These are phyloP conservation scores for Ramalina intermedia DNA, from an alignment of 495 filamentous ascomycete genomes.

Conservation along the genomic window DNA sequence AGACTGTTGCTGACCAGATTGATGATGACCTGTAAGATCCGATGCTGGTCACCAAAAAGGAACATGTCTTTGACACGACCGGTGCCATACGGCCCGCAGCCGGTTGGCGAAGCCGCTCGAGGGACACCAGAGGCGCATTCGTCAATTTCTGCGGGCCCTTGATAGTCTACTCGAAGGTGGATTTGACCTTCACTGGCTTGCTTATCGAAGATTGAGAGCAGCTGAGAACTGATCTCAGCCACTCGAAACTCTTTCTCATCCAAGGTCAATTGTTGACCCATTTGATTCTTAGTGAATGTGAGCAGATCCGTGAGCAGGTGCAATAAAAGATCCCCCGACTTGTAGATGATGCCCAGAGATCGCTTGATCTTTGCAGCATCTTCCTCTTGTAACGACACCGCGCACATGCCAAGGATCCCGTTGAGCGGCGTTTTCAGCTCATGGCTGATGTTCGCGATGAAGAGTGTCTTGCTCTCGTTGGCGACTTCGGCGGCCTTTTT, in stretches of 20 bases:
- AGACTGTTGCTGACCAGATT: conserved; percentile 86
- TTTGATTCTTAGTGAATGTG: conserved; percentile 88
- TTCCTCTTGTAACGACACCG: conserved; percentile 81
- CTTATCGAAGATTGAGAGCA: conserved; percentile 75
- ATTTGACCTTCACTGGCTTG: conserved; percentile 70
- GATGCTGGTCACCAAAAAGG: conserved; percentile 81
- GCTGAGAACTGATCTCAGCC: conserved; percentile 62
- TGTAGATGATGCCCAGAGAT: conserved; percentile 72
- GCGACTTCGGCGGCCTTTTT: conserved; percentile 85
- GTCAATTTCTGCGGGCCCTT: conserved; percentile 32
- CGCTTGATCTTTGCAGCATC: conserved; percentile 62
- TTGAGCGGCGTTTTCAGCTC: conserved; percentile 88
- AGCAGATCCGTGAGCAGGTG: conserved; percentile 84
- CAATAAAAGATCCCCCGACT: conserved; percentile 74
- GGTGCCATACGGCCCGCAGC: conserved; percentile 44
- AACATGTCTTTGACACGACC: conserved; percentile 58
- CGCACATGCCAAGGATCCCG: conserved; percentile 85
- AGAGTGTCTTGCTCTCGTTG: conserved; percentile 87
- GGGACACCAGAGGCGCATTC: conserved; percentile 17
- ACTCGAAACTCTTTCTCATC: conserved; percentile 79
- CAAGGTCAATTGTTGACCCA: conserved; percentile 60
- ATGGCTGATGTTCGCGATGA: conserved; percentile 93
- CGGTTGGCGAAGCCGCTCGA: conserved; percentile 21
- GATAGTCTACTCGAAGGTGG: conserved; percentile 52
- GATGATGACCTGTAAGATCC: conserved; percentile 79